Evolutionary conservation across 768 basidiomycete genomes (phyloP), one percentile per base, ranked within the genome.

Genomic region (Phylloporus scabripes): DNA sequence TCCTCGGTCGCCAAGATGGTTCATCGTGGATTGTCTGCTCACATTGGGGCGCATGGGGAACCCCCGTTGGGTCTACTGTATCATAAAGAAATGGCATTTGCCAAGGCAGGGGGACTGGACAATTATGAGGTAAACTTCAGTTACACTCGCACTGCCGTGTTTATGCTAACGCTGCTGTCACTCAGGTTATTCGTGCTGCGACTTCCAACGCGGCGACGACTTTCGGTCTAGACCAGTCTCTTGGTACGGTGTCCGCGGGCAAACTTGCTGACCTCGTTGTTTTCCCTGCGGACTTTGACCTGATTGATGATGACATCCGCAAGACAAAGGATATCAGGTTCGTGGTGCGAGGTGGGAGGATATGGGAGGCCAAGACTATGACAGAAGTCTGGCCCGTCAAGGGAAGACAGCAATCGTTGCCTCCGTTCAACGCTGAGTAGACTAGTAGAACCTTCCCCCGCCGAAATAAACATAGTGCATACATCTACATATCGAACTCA

Each of bases 41-140:
- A 84, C 55, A 82, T 88, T 50, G 86, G 85, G 20, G 85, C 85
- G 0, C 86, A 88, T 58, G 86, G 86, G 15, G 82, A 87, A 61
- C 76, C 79, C 2, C 85, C 86, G 0, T 63, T 85, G 10, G 86
- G 86, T 0, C 59, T 82, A n/a, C 85, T 84, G 68, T 89, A 87
- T 55, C 86, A 88, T 51, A 77, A 80, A 17, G 86, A 88, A 58
- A 83, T 87, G 79, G 73, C 70, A 45, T 85, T 85, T 61, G 72
- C 82, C 21, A 69, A 71, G 40, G 68, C 72, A 12, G 86, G 86
- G 18, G 86, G 86, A 3, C 64, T 87, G 54, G 79, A 68, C 23
- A 84, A 83, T 57, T 88, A 85, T 57, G 82, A 87, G 74, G 85
- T 83, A 28, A 7, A 59, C 38, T 18, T 36, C 15, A 24, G 14